Evolutionary conservation across 371 early-diverging fungal species (phyloP), one percentile per base, ranked within the genome.

Genomic region (Basidiobolus meristosporus): DNA sequence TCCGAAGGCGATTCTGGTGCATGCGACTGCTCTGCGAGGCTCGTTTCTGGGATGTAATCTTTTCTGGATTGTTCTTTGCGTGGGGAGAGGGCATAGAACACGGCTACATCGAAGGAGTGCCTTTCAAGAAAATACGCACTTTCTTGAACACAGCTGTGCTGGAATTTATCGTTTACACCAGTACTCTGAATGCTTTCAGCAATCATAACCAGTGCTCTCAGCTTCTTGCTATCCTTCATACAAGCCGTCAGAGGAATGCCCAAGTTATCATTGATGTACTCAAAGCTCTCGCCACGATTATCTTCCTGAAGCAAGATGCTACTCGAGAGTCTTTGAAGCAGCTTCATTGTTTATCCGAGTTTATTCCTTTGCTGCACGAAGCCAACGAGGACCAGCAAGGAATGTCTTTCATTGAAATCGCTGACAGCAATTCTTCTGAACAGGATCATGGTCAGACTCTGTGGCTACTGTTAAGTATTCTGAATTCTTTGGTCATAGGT

Each of bases 401-500:
- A 12, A 18, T 18, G 6, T 4, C 34, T 14, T 16, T 34, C 34
- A 3, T 7, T 3, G 14, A 14, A 34, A 34, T 34, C 34, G 34
- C n/a, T 18, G 14, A 12, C 18, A 34, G n/a, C 18, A 34, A 34
- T 34, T 14, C 14, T 34, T 14, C 14, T 34, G 34, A 7, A 34
- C 4, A 34, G 34, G 34, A 34, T 7, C 34, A 18, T 7, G 16
- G 34, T 34, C 34, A 18, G 18, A 16, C 18, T 16, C 30, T 40
- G n/a, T 40, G 40, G 40, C 17, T 40, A 29, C 40, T 40, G n/a
- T 7, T 40, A 17, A 19, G 23, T 6, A 10, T 40, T 11, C 22
- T 40, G n/a, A 30, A 40, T 30, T 28, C 16, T 23, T 12, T 21
- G 12, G n/a, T 40, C 10, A 23, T 40, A 12, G 16, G 18, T 21